A percentile compares a stretch with the other conserved stretches of the same genome.
Conservation (phyloP, 495 filamentous ascomycete genomes). For the Wilcoxina mikolae region DNA sequence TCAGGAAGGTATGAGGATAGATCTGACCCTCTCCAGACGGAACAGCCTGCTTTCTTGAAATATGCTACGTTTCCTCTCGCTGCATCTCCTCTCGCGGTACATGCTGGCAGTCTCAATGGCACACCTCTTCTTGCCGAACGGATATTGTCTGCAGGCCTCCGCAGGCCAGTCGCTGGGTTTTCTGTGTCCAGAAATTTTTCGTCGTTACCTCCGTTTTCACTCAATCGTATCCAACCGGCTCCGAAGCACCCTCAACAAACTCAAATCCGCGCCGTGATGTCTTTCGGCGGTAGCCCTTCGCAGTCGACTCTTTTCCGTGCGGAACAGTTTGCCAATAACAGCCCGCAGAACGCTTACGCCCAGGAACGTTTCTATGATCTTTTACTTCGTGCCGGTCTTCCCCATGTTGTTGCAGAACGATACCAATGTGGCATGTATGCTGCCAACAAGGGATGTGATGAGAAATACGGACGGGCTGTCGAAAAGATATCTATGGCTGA, state of each 20-base stretch:
- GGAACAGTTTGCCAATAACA: slow-evolving; percentile 83
- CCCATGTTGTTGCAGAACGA: slow-evolving; percentile 76
- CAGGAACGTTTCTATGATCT: slow-evolving; percentile 90
- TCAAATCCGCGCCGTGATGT: slow-evolving; percentile 30
- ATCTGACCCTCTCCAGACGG: background rate
- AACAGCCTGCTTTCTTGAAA: background rate
- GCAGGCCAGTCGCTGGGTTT: slow-evolving; percentile 1
- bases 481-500: slow-evolving; percentile 46
- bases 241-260: slow-evolving; percentile 14
- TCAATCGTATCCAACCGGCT: slow-evolving; percentile 15
- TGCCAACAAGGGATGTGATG: slow-evolving; percentile 53
- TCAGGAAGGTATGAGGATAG: background rate
- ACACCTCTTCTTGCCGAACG: background rate
- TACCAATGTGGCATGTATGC: slow-evolving; percentile 77
- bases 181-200: background rate
- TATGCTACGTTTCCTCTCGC: background rate
- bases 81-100: background rate
- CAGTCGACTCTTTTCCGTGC: slow-evolving; percentile 50
- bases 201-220: background rate
- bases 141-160: background rate
- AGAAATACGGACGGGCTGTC: slow-evolving; percentile 60
- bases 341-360: slow-evolving; percentile 65
- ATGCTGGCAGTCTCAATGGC: background rate
- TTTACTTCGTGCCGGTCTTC: slow-evolving; percentile 80
- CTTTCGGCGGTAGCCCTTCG: slow-evolving; percentile 41